A percentile compares a stretch with the other conserved stretches of the same genome.
These are phyloP conservation scores for Fragaria nilgerrensis DNA, from an alignment of 306 rosid species.

Conservation along the genomic window DNA sequence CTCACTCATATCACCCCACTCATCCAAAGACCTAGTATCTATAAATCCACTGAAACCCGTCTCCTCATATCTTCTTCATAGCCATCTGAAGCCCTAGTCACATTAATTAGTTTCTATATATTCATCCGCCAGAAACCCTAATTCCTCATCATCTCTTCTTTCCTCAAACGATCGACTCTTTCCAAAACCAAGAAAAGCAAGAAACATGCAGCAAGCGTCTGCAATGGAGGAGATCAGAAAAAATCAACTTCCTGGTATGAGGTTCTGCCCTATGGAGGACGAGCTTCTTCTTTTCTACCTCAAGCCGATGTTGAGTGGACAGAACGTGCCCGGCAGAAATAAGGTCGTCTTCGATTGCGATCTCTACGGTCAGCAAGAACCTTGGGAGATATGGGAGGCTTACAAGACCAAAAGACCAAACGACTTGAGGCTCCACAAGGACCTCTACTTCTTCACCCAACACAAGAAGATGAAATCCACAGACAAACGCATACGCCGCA, in stretches of 20 bases:
- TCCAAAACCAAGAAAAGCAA: background rate
- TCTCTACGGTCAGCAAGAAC: background rate
- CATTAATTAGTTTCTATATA: background rate
- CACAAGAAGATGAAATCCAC: background rate
- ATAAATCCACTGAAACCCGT: background rate
- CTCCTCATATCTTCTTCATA: background rate
- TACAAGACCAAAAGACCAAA: background rate
- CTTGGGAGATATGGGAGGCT: background rate
- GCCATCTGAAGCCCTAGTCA: background rate
- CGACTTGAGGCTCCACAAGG: background rate
- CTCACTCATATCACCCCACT: background rate
- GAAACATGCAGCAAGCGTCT: background rate
- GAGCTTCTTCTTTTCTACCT: background rate
- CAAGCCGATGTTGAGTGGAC: background rate
- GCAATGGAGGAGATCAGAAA: background rate
- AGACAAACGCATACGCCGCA: background rate
- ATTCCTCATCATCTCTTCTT: background rate
- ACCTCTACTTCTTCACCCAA: background rate
- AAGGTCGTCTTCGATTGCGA: background rate
- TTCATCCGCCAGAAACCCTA: background rate
- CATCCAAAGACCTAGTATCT: background rate
- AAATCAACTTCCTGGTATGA: background rate
- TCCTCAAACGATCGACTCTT: background rate
- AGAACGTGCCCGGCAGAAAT: background rate
- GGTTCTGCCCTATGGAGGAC: background rate